Conservation (phyloP, 495 filamentous ascomycete species). For the Poronia punctata region DNA sequence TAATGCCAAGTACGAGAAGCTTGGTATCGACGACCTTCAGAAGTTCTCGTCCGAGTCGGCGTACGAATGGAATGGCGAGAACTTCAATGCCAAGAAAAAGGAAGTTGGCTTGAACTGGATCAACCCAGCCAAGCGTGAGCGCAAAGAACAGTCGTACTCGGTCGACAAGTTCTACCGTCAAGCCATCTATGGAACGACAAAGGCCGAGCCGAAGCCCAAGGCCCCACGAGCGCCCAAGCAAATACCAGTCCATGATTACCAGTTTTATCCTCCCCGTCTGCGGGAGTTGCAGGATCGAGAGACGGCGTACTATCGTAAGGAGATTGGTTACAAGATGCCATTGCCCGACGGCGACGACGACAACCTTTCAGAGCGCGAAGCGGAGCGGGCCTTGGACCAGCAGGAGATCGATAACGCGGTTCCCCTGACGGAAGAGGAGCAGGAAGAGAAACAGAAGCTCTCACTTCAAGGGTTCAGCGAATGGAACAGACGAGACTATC, state of each 20-base stretch:
- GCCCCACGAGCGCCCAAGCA: conserved; percentile 95
- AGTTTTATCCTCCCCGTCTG: conserved; percentile 83
- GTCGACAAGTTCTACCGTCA: conserved; percentile 99
- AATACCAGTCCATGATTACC: conserved; percentile 85
- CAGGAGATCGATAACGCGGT: conserved; percentile 86
- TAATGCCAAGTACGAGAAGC: conserved; percentile 88
- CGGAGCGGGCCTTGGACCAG: conserved; percentile 82
- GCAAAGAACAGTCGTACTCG: conserved; percentile 95
- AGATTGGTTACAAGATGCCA: conserved; percentile 87
- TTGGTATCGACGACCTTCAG: conserved; percentile 96
- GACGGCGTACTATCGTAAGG: conserved; percentile 90
- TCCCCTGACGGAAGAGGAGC: conserved; percentile 83
- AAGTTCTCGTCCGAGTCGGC: conserved; percentile 96
- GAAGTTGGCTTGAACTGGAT: conserved; percentile 96
- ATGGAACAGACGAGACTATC: conserved; percentile 97
- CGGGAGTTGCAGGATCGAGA: conserved; percentile 91
- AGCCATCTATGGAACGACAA: conserved; percentile 65
- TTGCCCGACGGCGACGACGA: conserved; percentile 80
- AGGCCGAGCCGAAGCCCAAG: conserved; percentile 85
- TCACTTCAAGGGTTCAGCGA: conserved; percentile 80
- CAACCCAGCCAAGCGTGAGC: conserved; percentile 95
- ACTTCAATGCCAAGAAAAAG: conserved; percentile 87
- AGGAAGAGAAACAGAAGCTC: conserved; percentile 70
- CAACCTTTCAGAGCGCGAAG: conserved; percentile 73
- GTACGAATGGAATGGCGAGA: conserved; percentile 98